Evolutionary conservation across 164 flowering plant species (phyloP).

Genomic region (Dillenia suffruticosa): DNA sequence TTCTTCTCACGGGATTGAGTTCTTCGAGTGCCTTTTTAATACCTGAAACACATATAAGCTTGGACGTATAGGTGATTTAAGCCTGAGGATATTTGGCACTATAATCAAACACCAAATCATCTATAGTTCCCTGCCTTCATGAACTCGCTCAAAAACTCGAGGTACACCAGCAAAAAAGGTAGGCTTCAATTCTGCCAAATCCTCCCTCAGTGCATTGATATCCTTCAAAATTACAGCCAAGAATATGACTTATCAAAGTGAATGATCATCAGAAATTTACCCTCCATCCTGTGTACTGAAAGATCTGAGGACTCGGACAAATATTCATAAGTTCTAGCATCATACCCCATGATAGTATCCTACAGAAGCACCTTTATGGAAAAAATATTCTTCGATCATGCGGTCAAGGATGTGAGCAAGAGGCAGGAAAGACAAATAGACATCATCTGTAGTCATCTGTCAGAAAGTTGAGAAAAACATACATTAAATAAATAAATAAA

Average conservation of each 20-base stretch:
- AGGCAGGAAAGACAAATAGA: slow-evolving; percentile 88
- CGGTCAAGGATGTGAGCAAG: slow-evolving; percentile 98
- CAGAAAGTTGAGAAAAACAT: slow-evolving; percentile 7
- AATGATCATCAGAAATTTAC: too few relatives aligned
- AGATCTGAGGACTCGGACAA: too few relatives aligned
- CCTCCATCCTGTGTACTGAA: too few relatives aligned
- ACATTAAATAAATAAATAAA: not conserved
- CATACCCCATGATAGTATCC: slow-evolving; percentile 97
- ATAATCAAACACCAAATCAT: not conserved
- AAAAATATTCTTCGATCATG: slow-evolving; percentile 84
- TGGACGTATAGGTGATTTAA: not conserved
- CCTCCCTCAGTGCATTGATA: slow-evolving; percentile 69
- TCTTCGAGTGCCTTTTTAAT: slow-evolving; percentile 58
- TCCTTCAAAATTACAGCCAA: slow-evolving; percentile 35
- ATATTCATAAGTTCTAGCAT: slow-evolving; percentile 3
- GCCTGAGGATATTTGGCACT: not conserved
- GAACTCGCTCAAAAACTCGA: slow-evolving; percentile 79
- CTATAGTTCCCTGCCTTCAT: slow-evolving; percentile 53
- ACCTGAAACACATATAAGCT: slow-evolving; percentile 34
- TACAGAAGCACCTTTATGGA: slow-evolving; percentile 88
- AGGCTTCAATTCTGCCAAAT: slow-evolving; percentile 85
- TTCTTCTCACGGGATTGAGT: slow-evolving; percentile 63
- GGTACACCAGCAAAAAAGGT: slow-evolving; percentile 94
- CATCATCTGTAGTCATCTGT: slow-evolving; percentile 93
- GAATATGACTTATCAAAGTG: too few relatives aligned